phyloP scores from a whole-genome alignment of 371 early-diverging fungal species.

The Rhizopus delemar region DNA sequence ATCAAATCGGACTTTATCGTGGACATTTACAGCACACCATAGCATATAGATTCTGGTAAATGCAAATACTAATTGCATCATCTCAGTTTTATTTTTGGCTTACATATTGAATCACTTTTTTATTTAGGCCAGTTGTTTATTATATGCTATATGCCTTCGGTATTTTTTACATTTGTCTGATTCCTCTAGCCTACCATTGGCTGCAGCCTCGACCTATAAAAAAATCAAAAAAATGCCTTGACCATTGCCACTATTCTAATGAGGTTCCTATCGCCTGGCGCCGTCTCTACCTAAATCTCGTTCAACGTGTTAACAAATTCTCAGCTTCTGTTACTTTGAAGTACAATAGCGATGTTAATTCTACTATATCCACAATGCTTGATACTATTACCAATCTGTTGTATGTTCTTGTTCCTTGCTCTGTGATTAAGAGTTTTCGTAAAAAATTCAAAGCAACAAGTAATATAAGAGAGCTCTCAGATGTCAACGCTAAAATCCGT shows the following conservation, averaged over 20 bases:
- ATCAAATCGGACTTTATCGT: no score
- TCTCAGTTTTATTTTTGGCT: background rate
- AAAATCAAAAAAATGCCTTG: conserved; percentile 16
- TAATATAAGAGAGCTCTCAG: conserved; percentile 23
- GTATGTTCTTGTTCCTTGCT: conserved; percentile 11
- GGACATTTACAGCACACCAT: no score
- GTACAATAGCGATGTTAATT: background rate
- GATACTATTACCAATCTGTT: conserved; percentile 10
- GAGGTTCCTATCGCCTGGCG: conserved; percentile 32
- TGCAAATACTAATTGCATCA: background rate
- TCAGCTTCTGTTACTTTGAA: background rate
- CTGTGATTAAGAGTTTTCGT: conserved; percentile 10
- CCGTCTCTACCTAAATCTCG: conserved; percentile 21
- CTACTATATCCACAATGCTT: conserved; percentile 7
- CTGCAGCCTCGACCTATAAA: conserved; percentile 26
- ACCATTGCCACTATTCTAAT: conserved; percentile 33
- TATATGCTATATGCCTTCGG: conserved; percentile 27
- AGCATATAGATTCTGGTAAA: background rate
- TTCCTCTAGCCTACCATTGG: conserved; percentile 26
- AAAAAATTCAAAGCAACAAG: conserved; percentile 18
- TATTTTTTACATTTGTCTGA: conserved; percentile 28
- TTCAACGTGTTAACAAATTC: conserved; percentile 11
- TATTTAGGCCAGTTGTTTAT: conserved; percentile 21
- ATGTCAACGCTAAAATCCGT: conserved; percentile 35
- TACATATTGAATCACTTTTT: background rate